A percentile compares a stretch with the other conserved stretches of the same genome.
These are phyloP conservation scores for Vanrija pseudolonga DNA, from an alignment of 1,284 basidiomycete genomes.

Conservation along the genomic window DNA sequence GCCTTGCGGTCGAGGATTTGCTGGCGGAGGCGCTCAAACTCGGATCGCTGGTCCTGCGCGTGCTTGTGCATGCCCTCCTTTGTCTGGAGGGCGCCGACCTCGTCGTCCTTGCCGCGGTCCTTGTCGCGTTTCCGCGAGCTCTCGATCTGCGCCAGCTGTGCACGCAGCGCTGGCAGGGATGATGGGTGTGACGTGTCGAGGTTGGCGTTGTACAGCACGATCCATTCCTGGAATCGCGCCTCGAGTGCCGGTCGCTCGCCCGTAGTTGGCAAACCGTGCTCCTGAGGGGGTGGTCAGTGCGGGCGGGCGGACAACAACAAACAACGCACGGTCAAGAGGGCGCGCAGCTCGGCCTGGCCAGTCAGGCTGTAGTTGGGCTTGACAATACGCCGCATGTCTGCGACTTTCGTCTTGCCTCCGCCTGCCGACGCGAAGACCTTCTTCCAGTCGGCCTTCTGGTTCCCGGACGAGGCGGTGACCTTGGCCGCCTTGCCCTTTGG, in stretches of 20 bases:
- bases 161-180: constrained; percentile 36
- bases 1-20: constrained; percentile 37
- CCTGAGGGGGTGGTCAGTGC: constrained; percentile 16
- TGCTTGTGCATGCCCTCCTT: constrained; percentile 35
- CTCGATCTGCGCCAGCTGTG: constrained; percentile 34
- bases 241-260: constrained; percentile 40
- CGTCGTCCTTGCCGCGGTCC: constrained; percentile 39
- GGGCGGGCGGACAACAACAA: not conserved
- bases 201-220: constrained; percentile 47
- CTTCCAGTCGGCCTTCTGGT: constrained; percentile 45
- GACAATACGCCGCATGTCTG: constrained; percentile 38
- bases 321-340: constrained; percentile 26
- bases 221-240: constrained; percentile 44
- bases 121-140: constrained; percentile 31
- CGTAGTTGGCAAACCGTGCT: constrained; percentile 34
- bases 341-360: constrained; percentile 34
- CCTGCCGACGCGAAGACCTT: constrained; percentile 42
- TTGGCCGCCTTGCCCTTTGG: constrained; percentile 20
- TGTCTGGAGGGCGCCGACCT: constrained; percentile 29
- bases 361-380: constrained; percentile 48
- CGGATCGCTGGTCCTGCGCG: constrained; percentile 32
- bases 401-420: constrained; percentile 17
- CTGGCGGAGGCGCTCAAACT: constrained; percentile 39
- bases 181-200: constrained; percentile 45
- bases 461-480: constrained; percentile 16